Conservation (phyloP, 2,329 filamentous ascomycete species). For the Fragosphaeria purpurea region DNA sequence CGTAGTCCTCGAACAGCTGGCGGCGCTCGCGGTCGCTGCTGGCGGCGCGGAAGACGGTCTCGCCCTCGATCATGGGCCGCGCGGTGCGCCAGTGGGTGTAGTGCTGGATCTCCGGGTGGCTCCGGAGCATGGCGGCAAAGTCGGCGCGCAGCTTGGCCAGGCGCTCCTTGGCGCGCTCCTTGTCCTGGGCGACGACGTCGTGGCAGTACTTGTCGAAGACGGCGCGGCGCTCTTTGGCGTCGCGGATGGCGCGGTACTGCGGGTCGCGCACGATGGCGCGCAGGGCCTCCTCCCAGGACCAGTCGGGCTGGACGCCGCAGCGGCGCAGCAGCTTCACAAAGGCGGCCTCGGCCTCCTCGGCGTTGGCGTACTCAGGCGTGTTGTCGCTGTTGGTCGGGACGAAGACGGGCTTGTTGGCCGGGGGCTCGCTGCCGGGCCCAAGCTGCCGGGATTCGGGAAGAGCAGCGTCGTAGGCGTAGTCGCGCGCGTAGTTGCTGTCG, state of each 20-base stretch:
- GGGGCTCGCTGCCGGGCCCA: slow-evolving; percentile 41
- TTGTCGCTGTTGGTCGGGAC: slow-evolving; percentile 56
- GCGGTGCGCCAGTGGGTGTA: slow-evolving; percentile 97
- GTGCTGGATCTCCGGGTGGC: slow-evolving; percentile 93
- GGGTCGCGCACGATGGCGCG: slow-evolving; percentile 78
- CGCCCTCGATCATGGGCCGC: slow-evolving; percentile 83
- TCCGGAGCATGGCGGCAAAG: slow-evolving; percentile 91
- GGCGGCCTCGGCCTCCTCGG: slow-evolving; percentile 84
- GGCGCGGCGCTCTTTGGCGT: slow-evolving; percentile 79
- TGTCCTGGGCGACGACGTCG: slow-evolving; percentile 83
- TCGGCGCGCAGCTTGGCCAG: slow-evolving; percentile 84
- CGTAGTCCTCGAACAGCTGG: slow-evolving; percentile 89
- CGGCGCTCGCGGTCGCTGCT: slow-evolving; percentile 79
- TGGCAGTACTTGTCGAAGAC: slow-evolving; percentile 94
- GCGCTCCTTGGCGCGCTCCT: slow-evolving; percentile 87
- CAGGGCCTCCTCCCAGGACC: slow-evolving; percentile 86
- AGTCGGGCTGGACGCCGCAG: slow-evolving; percentile 78
- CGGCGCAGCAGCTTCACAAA: slow-evolving; percentile 85
- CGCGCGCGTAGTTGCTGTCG: slow-evolving; percentile 11
- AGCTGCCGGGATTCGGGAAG: slow-evolving; percentile 49
- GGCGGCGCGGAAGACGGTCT: slow-evolving; percentile 90
- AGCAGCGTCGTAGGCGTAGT: slow-evolving; percentile 19
- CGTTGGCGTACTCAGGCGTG: slow-evolving; percentile 67
- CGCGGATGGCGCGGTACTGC: slow-evolving; percentile 86
- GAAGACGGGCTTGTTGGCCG: slow-evolving; percentile 38